phyloP scores from a whole-genome alignment of 805 yeast species.

The Clavispora fructus region DNA sequence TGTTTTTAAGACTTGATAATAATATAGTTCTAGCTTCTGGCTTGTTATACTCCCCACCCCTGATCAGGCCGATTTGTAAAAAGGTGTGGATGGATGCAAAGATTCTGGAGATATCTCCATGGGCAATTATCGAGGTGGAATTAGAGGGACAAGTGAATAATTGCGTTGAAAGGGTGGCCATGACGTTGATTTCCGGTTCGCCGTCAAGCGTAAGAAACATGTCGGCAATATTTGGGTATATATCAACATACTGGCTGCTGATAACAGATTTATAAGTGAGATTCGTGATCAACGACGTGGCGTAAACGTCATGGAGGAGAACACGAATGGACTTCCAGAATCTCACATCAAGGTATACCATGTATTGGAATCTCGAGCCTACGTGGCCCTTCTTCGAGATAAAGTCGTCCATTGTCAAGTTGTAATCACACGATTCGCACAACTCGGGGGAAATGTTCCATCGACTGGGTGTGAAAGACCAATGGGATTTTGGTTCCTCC shows the following conservation, averaged over 20 bases:
- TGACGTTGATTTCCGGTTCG: constrained; percentile 79
- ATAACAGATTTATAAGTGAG: constrained; percentile 50
- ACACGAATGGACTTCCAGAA: constrained; percentile 63
- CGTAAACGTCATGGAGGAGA: constrained; percentile 57
- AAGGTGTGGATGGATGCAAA: constrained; percentile 60
- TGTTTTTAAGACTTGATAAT: constrained; percentile 51
- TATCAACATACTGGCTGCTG: constrained; percentile 75
- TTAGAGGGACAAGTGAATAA: constrained; percentile 85
- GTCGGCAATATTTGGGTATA: constrained; percentile 72
- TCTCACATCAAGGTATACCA: constrained; percentile 62
- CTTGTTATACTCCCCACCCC: constrained; percentile 39
- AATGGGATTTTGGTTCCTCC: constrained; percentile 19
- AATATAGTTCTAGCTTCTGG: constrained; percentile 29
- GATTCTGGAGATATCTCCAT: constrained; percentile 60
- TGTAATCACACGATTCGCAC: constrained; percentile 45
- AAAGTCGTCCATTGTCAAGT: constrained; percentile 24
- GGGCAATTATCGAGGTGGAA: constrained; percentile 55
- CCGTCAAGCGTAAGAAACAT: constrained; percentile 69
- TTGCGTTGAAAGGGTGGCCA: constrained; percentile 75
- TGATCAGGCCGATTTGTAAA: constrained; percentile 49
- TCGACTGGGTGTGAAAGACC: constrained; percentile 34
- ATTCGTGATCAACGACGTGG: constrained; percentile 60
- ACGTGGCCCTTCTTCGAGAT: constrained; percentile 20
- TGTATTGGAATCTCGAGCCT: constrained; percentile 56
- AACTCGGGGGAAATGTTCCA: constrained; percentile 46